These are phyloP conservation scores for Lentinus brumalis DNA, from an alignment of 768 basidiomycete genomes.

Conservation along the genomic window DNA sequence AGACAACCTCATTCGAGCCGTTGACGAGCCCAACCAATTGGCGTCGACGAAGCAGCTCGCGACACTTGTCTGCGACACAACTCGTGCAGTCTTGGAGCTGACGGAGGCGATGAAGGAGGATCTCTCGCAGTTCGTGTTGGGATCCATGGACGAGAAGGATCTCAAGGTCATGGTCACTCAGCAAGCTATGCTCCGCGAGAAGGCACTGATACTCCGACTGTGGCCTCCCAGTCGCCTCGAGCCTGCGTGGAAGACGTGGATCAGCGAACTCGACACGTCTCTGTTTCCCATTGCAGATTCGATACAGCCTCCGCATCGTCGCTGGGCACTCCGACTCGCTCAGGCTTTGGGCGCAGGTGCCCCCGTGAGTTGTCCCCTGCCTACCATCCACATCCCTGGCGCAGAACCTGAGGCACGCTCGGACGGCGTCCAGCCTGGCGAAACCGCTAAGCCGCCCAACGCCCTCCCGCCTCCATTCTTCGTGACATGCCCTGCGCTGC, in stretches of 20 bases:
- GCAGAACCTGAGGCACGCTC: neutral
- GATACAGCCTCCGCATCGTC: constrained; percentile 11
- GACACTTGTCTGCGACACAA: constrained; percentile 46
- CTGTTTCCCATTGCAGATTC: constrained; percentile 1
- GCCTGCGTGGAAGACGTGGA: constrained; percentile 28
- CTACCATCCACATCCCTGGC: constrained; percentile 16
- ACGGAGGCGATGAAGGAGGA: constrained; percentile 70
- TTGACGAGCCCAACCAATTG: constrained; percentile 36
- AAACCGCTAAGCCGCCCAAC: constrained; percentile 35
- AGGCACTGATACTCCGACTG: constrained; percentile 51
- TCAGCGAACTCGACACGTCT: constrained; percentile 15
- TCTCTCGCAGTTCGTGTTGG: constrained; percentile 63
- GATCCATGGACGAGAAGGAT: constrained; percentile 66
- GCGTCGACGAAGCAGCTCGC: constrained; percentile 42
- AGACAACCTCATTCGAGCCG: constrained; percentile 41
- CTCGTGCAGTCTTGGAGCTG: constrained; percentile 51
- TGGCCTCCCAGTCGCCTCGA: constrained; percentile 45
- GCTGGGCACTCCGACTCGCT: constrained; percentile 27
- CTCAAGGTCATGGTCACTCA: constrained; percentile 48
- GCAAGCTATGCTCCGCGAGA: constrained; percentile 58
- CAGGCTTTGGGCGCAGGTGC: constrained; percentile 26
- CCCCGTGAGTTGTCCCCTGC: constrained; percentile 27
- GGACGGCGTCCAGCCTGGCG: neutral
- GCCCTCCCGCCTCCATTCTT: constrained; percentile 67
- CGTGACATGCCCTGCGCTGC: constrained; percentile 53